These are phyloP conservation scores for Paspalum notatum DNA, from an alignment of 176 grass and related monocot genomes.

Conservation along the genomic window DNA sequence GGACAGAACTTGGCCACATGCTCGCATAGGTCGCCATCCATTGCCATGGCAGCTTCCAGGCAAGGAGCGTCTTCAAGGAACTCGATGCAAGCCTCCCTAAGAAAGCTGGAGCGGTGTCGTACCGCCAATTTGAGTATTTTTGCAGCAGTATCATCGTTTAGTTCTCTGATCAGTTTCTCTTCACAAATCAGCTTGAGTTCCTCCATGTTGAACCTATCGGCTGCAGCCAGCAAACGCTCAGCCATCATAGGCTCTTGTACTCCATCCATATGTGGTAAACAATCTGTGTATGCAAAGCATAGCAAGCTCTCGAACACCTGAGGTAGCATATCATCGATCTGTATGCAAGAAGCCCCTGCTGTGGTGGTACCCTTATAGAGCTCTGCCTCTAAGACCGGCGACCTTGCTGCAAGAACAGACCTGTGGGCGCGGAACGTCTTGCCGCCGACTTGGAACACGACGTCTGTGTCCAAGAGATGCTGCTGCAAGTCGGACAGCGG, in stretches of 20 bases:
- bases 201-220: constrained; percentile 40
- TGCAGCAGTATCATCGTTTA: constrained; percentile 16
- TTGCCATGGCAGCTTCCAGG: neutral
- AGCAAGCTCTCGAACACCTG: neutral
- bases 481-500: neutral
- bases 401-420: neutral
- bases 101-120: neutral
- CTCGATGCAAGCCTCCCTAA: constrained; percentile 32
- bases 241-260: neutral
- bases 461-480: neutral
- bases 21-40: neutral
- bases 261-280: neutral
- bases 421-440: neutral
- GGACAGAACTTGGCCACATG: neutral
- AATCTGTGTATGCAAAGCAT: neutral
- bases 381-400: neutral
- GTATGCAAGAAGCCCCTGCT: neutral
- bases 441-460: neutral
- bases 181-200: constrained; percentile 41
- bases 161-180: neutral
- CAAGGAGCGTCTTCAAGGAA: constrained; percentile 4
- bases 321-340: neutral
- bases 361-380: neutral
- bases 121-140: neutral
- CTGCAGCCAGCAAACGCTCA: constrained; percentile 33